Conservation (phyloP, 116 monocot genomes). For the Papilionanthe hybrid region DNA sequence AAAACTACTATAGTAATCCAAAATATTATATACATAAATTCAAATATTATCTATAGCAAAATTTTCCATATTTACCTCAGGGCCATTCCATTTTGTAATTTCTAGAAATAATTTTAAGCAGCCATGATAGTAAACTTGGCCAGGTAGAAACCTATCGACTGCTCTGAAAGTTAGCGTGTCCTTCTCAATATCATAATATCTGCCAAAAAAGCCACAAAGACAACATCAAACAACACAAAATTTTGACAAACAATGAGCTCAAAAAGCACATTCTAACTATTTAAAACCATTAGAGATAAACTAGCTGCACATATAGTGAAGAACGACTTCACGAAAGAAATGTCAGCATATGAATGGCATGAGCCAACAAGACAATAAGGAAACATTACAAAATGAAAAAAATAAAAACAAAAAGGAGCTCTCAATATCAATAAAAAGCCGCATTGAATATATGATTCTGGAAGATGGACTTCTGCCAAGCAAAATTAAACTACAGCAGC, state of each 20-base stretch:
- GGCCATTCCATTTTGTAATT: conserved; percentile 97
- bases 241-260: not conserved
- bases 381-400: not conserved
- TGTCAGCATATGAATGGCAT: not conserved
- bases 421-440: not conserved
- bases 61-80: conserved; percentile 52
- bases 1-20: too few species aligned
- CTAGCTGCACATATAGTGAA: not conserved
- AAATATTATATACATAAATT: too few species aligned
- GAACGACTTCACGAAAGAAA: not conserved
- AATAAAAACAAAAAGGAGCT: not conserved
- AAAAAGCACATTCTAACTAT: too few species aligned
- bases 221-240: not conserved
- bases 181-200: conserved; percentile 79
- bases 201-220: conserved; percentile 19
- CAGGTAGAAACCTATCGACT: conserved; percentile 72
- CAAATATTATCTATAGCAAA: not conserved
- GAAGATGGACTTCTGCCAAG: not conserved
- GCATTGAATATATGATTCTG: not conserved
- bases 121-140: conserved; percentile 91
- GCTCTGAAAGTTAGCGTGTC: conserved; percentile 83
- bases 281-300: too few species aligned
- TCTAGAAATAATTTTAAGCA: conserved; percentile 87
- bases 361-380: not conserved
- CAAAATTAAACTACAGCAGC: not conserved